Evolutionary conservation across 768 basidiomycete species (phyloP).

Genomic region (Collybia mongolica): DNA sequence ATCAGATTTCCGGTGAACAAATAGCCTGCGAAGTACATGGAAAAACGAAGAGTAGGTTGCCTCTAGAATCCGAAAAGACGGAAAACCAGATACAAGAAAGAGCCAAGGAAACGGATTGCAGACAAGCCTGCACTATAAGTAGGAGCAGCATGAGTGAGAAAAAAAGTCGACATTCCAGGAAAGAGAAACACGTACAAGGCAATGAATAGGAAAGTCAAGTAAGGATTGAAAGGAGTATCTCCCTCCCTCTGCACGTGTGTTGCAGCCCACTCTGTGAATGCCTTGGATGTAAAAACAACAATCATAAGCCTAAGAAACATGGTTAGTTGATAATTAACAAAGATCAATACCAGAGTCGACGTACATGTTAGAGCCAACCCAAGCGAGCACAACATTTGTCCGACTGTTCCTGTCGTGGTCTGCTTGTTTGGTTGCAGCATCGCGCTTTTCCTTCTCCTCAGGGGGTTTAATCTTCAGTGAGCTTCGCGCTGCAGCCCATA

Average conservation of each 20-base stretch:
- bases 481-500: constrained; percentile 78
- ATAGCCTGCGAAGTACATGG: not conserved
- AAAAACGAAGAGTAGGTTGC: not conserved
- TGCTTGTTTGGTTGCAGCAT: constrained; percentile 84
- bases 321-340: constrained; percentile 8
- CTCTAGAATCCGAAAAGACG: constrained; percentile 62
- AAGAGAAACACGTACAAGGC: constrained; percentile 23
- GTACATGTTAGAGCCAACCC: constrained; percentile 85
- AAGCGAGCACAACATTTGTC: constrained; percentile 81
- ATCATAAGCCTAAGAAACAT: constrained; percentile 55
- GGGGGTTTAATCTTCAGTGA: constrained; percentile 67
- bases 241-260: constrained; percentile 48
- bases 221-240: constrained; percentile 79
- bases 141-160: not conserved
- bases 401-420: constrained; percentile 84
- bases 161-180: not conserved
- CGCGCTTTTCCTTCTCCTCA: constrained; percentile 79
- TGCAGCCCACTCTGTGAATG: constrained; percentile 74
- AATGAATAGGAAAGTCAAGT: constrained; percentile 75
- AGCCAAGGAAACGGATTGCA: constrained; percentile 78
- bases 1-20: not conserved
- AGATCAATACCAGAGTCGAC: constrained; percentile 21
- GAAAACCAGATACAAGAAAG: constrained; percentile 75
- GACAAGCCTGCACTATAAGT: constrained; percentile 68
- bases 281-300: constrained; percentile 71